Evolutionary conservation across 305 asterid species (phyloP).

Genomic region (Rubia tinctorum): DNA sequence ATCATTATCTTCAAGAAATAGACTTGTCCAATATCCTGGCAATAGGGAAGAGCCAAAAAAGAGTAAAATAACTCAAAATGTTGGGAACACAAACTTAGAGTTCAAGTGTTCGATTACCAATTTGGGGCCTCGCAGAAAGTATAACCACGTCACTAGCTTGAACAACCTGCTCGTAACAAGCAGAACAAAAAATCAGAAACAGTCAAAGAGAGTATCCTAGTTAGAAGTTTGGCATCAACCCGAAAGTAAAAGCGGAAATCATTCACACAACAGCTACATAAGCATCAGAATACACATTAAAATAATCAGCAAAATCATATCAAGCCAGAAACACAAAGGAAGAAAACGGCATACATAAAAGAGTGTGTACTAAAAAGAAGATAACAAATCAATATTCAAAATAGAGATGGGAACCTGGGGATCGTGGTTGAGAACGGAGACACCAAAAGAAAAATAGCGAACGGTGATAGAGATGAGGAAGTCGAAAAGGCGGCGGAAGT

Average conservation of each 20-base stretch:
- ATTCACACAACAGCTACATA: not conserved
- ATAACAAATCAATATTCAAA: not conserved
- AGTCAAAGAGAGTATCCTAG: not conserved
- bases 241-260: not conserved
- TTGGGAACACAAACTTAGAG: constrained; percentile 4
- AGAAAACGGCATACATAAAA: too few species aligned
- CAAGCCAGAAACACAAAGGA: too few species aligned
- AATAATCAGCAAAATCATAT: not conserved
- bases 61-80: constrained; percentile 4
- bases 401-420: constrained; percentile 42
- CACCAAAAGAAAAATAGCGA: too few species aligned
- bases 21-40: not conserved
- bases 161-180: constrained; percentile 59
- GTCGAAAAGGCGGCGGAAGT: constrained; percentile 85
- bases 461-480: too few species aligned
- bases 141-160: constrained; percentile 78
- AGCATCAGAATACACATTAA: not conserved
- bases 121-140: constrained; percentile 93
- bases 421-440: too few species aligned
- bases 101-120: constrained; percentile 37
- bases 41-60: constrained; percentile 1
- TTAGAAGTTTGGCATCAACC: not conserved
- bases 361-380: not conserved
- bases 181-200: not conserved
- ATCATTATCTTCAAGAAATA: not conserved